Evolutionary conservation across 106 monocot genomes (phyloP).

Genomic region (Dendrobium chrysotoxum): DNA sequence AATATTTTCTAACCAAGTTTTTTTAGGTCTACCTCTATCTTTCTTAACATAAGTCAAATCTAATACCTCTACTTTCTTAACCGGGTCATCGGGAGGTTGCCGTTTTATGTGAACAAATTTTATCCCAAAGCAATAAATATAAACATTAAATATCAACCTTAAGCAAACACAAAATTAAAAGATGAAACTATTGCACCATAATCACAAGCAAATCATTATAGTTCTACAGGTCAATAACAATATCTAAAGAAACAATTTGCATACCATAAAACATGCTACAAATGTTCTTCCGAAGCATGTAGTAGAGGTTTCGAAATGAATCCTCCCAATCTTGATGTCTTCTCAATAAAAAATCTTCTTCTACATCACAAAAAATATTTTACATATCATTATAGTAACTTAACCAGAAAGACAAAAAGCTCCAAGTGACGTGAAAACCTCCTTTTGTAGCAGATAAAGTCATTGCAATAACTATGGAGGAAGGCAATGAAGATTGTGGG

Average conservation of each 20-base stretch:
- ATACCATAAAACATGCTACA: constrained; percentile 90
- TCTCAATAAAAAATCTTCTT: constrained; percentile 46
- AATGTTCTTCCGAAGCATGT: constrained; percentile 57
- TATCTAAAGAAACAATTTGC: not conserved
- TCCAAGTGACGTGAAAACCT: constrained; percentile 33
- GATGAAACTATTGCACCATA: not conserved
- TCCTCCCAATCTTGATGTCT: constrained; percentile 86
- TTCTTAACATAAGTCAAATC: too few species aligned
- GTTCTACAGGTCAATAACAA: not conserved
- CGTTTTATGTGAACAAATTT: too few species aligned
- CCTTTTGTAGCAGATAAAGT: constrained; percentile 38
- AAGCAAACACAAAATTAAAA: not conserved
- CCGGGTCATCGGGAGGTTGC: too few species aligned
- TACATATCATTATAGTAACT: not conserved
- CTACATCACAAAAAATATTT: constrained; percentile 25
- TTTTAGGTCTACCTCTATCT: too few species aligned
- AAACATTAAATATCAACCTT: not conserved
- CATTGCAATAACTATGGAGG: constrained; percentile 60
- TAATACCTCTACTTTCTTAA: too few species aligned
- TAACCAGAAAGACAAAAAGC: not conserved
- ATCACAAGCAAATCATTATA: not conserved
- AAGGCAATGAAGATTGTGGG: constrained; percentile 74
- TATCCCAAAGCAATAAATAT: too few species aligned
- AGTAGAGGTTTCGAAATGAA: constrained; percentile 77
- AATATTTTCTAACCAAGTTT: too few species aligned